Percentiles rank a stretch among this genome's conserved stretches.
These are phyloP conservation scores for Phaffia rhodozyma DNA, from an alignment of 1,284 basidiomycete species.

Conservation along the genomic window DNA sequence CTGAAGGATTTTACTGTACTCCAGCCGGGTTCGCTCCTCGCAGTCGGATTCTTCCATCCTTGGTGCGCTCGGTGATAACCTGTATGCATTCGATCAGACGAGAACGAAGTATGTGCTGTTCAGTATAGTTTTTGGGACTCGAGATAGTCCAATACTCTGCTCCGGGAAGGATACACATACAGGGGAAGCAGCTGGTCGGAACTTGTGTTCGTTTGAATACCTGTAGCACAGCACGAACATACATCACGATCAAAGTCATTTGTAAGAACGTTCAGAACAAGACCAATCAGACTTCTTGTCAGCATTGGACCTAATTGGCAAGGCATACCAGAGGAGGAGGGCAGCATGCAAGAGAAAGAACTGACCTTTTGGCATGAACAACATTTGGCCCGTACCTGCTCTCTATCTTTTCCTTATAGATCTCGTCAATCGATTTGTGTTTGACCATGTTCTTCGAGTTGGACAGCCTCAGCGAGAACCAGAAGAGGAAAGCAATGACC, in stretches of 20 bases:
- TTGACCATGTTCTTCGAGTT: neutral
- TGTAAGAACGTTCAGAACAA: neutral
- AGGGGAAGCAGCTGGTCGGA: slow-evolving; percentile 37
- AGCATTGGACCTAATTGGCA: neutral
- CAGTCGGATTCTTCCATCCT: slow-evolving; percentile 34
- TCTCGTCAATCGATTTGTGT: neutral
- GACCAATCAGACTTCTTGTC: neutral
- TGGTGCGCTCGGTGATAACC: slow-evolving; percentile 35
- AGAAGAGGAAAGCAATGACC: slow-evolving; percentile 6
- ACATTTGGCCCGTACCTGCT: slow-evolving; percentile 13
- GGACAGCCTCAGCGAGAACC: slow-evolving; percentile 2
- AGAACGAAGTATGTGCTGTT: no score
- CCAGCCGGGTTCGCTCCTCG: slow-evolving; percentile 35
- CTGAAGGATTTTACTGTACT: slow-evolving; percentile 13
- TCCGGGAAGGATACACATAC: neutral
- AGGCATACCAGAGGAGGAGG: neutral
- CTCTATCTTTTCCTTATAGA: neutral
- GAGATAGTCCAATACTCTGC: no score
- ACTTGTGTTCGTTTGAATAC: slow-evolving; percentile 37
- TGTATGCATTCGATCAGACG: no score
- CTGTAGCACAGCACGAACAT: slow-evolving; percentile 22
- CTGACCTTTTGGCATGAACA: slow-evolving; percentile 13
- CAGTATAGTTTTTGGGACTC: no score
- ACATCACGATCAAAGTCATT: neutral
- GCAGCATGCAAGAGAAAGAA: neutral